Evolutionary conservation across 1,139 yeast genomes (phyloP).

Genomic region (Saccharomyces hybrid): DNA sequence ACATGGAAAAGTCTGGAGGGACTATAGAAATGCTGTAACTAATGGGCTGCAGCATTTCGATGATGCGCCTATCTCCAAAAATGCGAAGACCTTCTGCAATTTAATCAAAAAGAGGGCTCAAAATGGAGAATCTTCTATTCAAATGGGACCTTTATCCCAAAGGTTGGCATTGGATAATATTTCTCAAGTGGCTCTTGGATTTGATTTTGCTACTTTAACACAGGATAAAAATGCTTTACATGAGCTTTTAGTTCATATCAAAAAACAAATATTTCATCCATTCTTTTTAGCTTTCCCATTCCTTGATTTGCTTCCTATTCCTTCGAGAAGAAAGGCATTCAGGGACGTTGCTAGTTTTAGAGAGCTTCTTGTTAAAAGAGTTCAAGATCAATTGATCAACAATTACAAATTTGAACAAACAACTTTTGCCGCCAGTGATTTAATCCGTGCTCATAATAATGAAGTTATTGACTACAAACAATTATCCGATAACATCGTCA

Average conservation of each 20-base stretch:
- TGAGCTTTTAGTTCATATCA: conserved; percentile 38
- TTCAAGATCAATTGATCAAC: conserved; percentile 27
- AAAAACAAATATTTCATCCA: conserved; percentile 50
- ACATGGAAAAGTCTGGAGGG: conserved; percentile 48
- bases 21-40: conserved; percentile 42
- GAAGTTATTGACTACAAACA: conserved; percentile 41
- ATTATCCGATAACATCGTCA: conserved; percentile 50
- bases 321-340: conserved; percentile 42
- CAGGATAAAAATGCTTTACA: conserved; percentile 34
- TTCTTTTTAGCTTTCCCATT: conserved; percentile 49
- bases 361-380: conserved; percentile 29
- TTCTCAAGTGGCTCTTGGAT: conserved; percentile 45
- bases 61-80: conserved; percentile 32
- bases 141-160: conserved; percentile 41
- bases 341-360: conserved; percentile 41
- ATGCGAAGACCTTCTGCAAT: conserved; percentile 31
- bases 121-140: conserved; percentile 14
- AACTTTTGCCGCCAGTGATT: conserved; percentile 29
- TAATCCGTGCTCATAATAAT: conserved; percentile 36
- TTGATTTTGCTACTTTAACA: conserved; percentile 38
- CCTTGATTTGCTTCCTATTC: conserved; percentile 45
- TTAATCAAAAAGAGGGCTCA: conserved; percentile 20
- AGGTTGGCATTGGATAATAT: conserved; percentile 45
- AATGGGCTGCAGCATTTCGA: conserved; percentile 48
- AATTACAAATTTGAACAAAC: conserved; percentile 33